A percentile compares a stretch with the other conserved stretches of the same genome.
These are phyloP conservation scores for Entamoeba invadens DNA, from an alignment of 208 protist species.

Conservation along the genomic window DNA sequence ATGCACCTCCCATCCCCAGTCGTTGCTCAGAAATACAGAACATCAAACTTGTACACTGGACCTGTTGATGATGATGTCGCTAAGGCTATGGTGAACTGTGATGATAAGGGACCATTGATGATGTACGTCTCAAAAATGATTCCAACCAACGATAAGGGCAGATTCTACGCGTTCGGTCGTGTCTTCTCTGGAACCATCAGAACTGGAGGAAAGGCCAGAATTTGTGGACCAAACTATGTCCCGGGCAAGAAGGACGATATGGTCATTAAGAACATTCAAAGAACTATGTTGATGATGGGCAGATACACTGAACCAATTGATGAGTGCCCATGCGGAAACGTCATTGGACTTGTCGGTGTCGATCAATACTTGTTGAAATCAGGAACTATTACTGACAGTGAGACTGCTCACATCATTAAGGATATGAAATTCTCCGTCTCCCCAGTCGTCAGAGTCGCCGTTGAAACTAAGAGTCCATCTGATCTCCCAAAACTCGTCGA, in stretches of 20 bases:
- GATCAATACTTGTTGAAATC: conserved; percentile 95
- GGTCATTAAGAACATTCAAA: conserved; percentile 69
- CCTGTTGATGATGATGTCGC: conserved; percentile 64
- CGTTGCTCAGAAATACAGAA: conserved; percentile 79
- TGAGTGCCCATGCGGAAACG: conserved; percentile 90
- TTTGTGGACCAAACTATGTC: conserved; percentile 90
- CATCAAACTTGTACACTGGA: conserved; percentile 81
- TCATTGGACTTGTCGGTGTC: conserved; percentile 83
- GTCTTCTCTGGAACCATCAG: conserved; percentile 76
- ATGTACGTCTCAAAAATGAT: conserved; percentile 99
- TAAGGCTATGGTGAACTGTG: conserved; percentile 66
- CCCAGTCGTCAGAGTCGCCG: conserved; percentile 88
- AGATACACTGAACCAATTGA: conserved; percentile 77
- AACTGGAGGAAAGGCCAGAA: conserved; percentile 83
- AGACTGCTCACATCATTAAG: conserved; percentile 60
- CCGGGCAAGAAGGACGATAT: conserved; percentile 74
- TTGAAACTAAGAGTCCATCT: conserved; percentile 79
- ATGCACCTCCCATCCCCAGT: conserved; percentile 84
- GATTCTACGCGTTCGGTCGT: conserved; percentile 89
- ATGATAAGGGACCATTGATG: conserved; percentile 77
- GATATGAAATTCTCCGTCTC: conserved; percentile 98
- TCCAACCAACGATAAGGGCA: conserved; percentile 80
- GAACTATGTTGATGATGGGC: conserved; percentile 88
- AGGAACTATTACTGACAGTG: conserved; percentile 79
- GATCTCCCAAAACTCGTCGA: conserved; percentile 90